Base-by-base conservation (phyloP, 2,329 filamentous ascomycete genomes). In the Fusarium concolor region DNA sequence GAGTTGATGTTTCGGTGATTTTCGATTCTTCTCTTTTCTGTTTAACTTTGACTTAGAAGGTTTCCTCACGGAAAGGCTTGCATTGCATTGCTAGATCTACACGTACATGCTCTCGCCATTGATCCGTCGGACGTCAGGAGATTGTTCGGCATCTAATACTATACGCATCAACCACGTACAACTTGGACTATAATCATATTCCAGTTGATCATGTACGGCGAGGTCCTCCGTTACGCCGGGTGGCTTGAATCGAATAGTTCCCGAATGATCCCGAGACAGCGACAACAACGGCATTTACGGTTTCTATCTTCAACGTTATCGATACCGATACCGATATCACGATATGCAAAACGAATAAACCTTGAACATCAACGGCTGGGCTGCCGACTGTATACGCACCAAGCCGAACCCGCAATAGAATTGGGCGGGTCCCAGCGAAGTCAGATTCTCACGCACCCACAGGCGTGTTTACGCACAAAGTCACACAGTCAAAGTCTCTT, bases 391-490 rank as follows among this genome's bases (percentile, higher is more conserved):
- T 71, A 45, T 47, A 49, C 37, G 51, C 53, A 49, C 63, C 68
- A 62, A 68, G 52, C 65, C 71, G 68, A 70, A 61, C 55, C 57
- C 59, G 59, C 63, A 62, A 56, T 61, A 52, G 49, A 52, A 44
- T 52, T 52, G 62, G 65, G 62, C 63, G 65, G 71, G 61, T 52
- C 67, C 71, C 71, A 70, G 52, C 62, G 56, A 58, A 63, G 62
- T 61, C 59, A 31, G 58, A 68, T 53, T 64, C 58, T 57, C 57
- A 71, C 61, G 42, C 62, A 60, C 62, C 43, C 46, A 22, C 67
- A 53, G 31, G 35, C 56, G 29, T 42, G 24, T 63, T 63, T 31
- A 43, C 59, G 41, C 37, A 51, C 58, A 70, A 70, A 70, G 35
- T 55, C 37, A n/a, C 50, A 54, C 64, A 63, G 55, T 31, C 59